Evolutionary conservation across 2,329 filamentous ascomycete genomes (phyloP), one percentile per base, ranked within the genome.

Genomic region (Colletotrichum paranaense): DNA sequence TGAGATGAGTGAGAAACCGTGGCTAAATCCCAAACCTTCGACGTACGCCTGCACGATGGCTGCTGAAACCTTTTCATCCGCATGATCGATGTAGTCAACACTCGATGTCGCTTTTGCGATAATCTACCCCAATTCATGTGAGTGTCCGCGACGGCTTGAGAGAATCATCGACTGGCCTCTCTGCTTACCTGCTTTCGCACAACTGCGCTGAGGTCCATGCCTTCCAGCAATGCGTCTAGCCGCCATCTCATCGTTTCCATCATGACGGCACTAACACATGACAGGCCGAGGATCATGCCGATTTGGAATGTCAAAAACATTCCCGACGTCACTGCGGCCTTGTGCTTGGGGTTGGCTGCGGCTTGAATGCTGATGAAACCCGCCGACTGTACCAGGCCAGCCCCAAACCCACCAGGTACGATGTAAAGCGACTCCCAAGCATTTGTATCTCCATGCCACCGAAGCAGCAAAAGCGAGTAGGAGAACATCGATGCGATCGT

Each of bases 401-500:
- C 82, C 22, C 84, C 84, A 32, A 86, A 79, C 4, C 85, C 85
- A 60, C 81, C 80, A 81, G 90, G 90, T 5, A 91, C 81, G 28
- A 92, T 91, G 71, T 91, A 90, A 0, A 92, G 77, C 0, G 89
- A 89, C 74, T 91, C 89, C 72, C 81, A 81, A 76, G 86, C 85
- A 8, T 85, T 86, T 0, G 90, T 92, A 38, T 89, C 74, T 0
- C 90, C 91, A 12, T 88, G 85, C 92, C 92, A 93, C 26, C 86
- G 82, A 1, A 90, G 77, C 9, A 89, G 79, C 4, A 92, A 84
- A 0, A 91, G 80, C 0, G 82, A 59, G 72, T 92, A 92, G 6
- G 86, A 84, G 1, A 86, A 67, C 0, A 86, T 85, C 0, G 89
- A 87, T 1, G 86, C 81, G 0, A 88, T 63, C 0, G 88, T 86